Conservation (phyloP, 1,284 basidiomycete genomes). For the Fomitiporia mediterranea region DNA sequence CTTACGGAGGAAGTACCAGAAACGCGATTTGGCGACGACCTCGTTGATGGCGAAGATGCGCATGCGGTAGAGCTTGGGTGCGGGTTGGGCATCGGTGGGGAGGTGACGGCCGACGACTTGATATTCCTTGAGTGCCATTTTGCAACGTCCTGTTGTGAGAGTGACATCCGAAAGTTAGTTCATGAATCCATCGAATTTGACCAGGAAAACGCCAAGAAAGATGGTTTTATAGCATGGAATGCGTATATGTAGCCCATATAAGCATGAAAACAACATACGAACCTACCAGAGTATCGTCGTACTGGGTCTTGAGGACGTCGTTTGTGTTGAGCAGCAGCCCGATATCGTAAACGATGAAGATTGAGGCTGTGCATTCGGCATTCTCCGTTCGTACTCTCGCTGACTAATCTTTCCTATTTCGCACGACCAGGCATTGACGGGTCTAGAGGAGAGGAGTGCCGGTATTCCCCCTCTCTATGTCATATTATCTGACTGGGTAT, state of each 20-base stretch:
- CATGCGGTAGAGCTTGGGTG: conserved; percentile 98
- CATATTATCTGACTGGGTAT: too few relatives aligned
- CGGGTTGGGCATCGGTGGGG: conserved; percentile 90
- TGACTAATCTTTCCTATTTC: too few relatives aligned
- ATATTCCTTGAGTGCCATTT: conserved; percentile 58
- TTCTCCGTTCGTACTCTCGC: background rate
- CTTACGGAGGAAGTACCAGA: conserved; percentile 99
- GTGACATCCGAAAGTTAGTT: conserved; percentile 10
- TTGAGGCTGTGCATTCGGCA: background rate
- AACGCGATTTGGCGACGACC: conserved; percentile 97
- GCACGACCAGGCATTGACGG: too few relatives aligned
- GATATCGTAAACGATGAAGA: background rate
- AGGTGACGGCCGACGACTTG: conserved; percentile 98
- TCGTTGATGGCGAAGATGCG: conserved; percentile 99
- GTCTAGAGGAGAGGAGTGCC: too few relatives aligned
- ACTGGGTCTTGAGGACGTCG: conserved; percentile 1
- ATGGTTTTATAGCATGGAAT: background rate
- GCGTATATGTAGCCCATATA: background rate
- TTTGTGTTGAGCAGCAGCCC: background rate
- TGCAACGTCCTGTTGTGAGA: background rate
- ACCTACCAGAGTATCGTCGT: conserved; percentile 8
- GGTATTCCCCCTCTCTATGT: too few relatives aligned
- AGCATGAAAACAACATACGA: background rate
- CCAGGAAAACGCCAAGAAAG: conserved; percentile 5
- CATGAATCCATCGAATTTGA: conserved; percentile 8